phyloP scores from a whole-genome alignment of 805 yeast species.

The Wickerhamomyces kurtzmanii region DNA sequence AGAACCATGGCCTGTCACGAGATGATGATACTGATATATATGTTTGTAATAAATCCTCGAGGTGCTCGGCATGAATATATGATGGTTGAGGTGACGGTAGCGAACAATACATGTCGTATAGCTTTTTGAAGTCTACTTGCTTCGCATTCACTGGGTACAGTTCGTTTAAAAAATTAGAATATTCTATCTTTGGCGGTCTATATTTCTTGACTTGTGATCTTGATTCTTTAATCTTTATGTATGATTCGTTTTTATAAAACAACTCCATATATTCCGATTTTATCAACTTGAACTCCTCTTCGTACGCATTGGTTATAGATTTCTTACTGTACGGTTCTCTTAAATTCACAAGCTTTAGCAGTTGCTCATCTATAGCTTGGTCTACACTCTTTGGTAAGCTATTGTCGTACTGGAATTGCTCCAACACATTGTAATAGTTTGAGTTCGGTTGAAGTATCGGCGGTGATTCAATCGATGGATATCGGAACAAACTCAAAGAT shows the following conservation, averaged over 20 bases:
- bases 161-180: slow-evolving; percentile 12
- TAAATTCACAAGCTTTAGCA: too few species aligned
- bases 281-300: too few species aligned
- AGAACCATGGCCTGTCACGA: slow-evolving; percentile 8
- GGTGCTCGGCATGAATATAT: slow-evolving; percentile 17
- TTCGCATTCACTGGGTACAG: slow-evolving; percentile 9
- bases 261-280: slow-evolving; percentile 1
- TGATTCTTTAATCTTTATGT: slow-evolving; percentile 3
- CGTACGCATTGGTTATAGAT: too few species aligned
- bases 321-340: too few species aligned
- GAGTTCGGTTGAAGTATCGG: too few species aligned
- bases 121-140: slow-evolving; percentile 4
- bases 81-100: slow-evolving; percentile 24
- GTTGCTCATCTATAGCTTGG: too few species aligned
- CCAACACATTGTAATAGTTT: too few species aligned
- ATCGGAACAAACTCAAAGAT: too few species aligned
- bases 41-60: slow-evolving; percentile 22
- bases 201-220: slow-evolving; percentile 3
- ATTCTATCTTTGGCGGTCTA: slow-evolving; percentile 6
- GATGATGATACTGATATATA: too few species aligned
- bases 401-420: too few species aligned
- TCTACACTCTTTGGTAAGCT: too few species aligned
- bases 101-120: slow-evolving; percentile 14
- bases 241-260: slow-evolving; percentile 3
- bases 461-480: too few species aligned